Evolutionary conservation across 2,329 filamentous ascomycete species (phyloP), one percentile per base, ranked within the genome.

Genomic region (Polytolypa hystricis): DNA sequence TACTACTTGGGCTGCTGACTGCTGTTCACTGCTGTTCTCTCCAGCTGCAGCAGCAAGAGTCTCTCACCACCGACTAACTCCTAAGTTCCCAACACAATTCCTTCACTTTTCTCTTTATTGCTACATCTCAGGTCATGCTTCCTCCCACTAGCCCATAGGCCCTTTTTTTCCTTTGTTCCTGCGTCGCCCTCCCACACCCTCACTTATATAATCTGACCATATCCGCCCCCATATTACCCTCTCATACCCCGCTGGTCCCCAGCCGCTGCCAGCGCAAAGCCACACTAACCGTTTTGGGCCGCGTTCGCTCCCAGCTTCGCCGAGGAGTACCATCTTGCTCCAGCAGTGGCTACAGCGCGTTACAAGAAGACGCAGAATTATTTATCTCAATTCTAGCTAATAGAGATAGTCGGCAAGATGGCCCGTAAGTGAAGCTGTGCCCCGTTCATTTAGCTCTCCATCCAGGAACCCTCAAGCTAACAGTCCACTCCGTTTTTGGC

Each of bases 181-280:
- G 18, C 7, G 14, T 9, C 7, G 18, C 18, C 5, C 19, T 5
- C n/a, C n/a, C n/a, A n/a, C n/a, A n/a, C n/a, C n/a, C n/a, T n/a
- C n/a, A n/a, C n/a, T n/a, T n/a, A n/a, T n/a, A n/a, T n/a, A n/a
- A n/a, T n/a, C n/a, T n/a, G n/a, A n/a, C n/a, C n/a, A n/a, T n/a
- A n/a, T n/a, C n/a, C n/a, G n/a, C n/a, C n/a, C n/a, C n/a, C n/a
- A n/a, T 27, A n/a, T 7, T 16, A 10, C 31, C 25, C 26, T 39
- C 12, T 18, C 33, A 53, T 58, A 54, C 57, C 56, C 57, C 57
- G 54, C 57, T 51, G 52, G 42, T n/a, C 53, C 49, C 44, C 55
- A 58, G 25, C 15, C 28, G 58, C 54, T 56, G 57, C 58, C 56
- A 57, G 51, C 52, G n/a, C n/a, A n/a, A 48, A 47, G 47, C 47